Percentiles rank a stretch among this genome's conserved stretches.
phyloP scores from a whole-genome alignment of 2,329 filamentous ascomycete genomes.

The Xylaria sp. region DNA sequence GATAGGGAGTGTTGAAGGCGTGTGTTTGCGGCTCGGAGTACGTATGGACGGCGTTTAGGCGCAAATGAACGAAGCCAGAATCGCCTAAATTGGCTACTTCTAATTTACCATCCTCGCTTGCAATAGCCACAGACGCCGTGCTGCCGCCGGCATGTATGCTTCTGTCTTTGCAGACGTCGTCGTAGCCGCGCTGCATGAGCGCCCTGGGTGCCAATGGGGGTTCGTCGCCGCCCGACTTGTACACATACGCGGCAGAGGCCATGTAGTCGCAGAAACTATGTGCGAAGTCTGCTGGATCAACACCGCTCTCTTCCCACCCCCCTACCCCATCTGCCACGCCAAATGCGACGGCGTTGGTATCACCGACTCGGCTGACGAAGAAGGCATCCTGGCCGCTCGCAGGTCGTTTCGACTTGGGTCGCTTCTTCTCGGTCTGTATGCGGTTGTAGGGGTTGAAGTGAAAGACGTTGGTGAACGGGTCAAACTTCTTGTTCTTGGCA shows the following conservation, averaged over 20 bases:
- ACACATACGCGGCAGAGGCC: constrained; percentile 76
- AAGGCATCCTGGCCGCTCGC: constrained; percentile 95
- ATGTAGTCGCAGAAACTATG: constrained; percentile 94
- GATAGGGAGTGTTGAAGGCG: constrained; percentile 97
- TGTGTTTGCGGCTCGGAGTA: constrained; percentile 90
- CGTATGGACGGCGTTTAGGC: constrained; percentile 84
- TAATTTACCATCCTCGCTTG: constrained; percentile 75
- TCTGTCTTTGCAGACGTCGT: constrained; percentile 79
- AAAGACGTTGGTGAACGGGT: constrained; percentile 75
- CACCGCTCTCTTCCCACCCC: constrained; percentile 90
- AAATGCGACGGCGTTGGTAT: constrained; percentile 77
- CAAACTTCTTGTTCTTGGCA: constrained; percentile 75
- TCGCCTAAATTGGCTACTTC: constrained; percentile 96
- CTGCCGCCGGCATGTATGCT: constrained; percentile 84
- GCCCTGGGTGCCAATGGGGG: constrained; percentile 67
- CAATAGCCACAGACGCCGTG: constrained; percentile 89
- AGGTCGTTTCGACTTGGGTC: constrained; percentile 69
- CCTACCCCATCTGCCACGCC: constrained; percentile 95
- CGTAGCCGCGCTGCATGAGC: constrained; percentile 85
- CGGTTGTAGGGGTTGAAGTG: constrained; percentile 75
- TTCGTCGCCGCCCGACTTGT: constrained; percentile 51
- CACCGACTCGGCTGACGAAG: constrained; percentile 85
- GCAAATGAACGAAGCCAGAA: constrained; percentile 89
- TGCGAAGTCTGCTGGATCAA: constrained; percentile 95
- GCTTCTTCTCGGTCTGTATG: constrained; percentile 62